phyloP scores from a whole-genome alignment of 371 early-diverging fungal genomes.

The Lichtheimia ornata region DNA sequence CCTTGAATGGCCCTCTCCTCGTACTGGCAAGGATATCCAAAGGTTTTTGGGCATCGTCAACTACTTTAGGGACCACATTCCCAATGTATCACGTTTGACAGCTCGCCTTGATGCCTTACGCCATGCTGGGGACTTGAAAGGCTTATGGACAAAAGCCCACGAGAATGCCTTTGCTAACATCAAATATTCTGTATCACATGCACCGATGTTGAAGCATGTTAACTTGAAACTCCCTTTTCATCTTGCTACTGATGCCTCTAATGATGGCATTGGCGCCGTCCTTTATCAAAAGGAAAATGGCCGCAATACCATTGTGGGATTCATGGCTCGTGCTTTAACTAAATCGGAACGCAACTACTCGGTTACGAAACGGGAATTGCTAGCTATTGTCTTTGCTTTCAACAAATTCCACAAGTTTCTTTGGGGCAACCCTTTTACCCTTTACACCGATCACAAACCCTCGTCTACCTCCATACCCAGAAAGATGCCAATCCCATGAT shows the following conservation, averaged over 20 bases:
- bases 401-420: slow-evolving; percentile 28
- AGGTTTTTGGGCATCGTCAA: not conserved
- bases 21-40: not conserved
- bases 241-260: slow-evolving; percentile 44
- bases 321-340: not conserved
- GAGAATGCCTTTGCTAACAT: slow-evolving; percentile 11
- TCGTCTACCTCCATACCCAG: slow-evolving; percentile 14
- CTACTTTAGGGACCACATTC: no score
- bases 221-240: slow-evolving; percentile 35
- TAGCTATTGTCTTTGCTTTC: slow-evolving; percentile 16
- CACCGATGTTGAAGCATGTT: slow-evolving; percentile 14
- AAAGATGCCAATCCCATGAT: slow-evolving; percentile 12
- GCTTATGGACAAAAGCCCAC: slow-evolving; percentile 6
- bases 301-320: slow-evolving; percentile 15
- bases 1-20: slow-evolving; percentile 10
- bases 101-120: no score
- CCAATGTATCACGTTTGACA: no score
- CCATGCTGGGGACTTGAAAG: no score
- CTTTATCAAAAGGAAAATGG: not conserved
- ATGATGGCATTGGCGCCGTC: slow-evolving; percentile 25
- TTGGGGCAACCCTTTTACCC: slow-evolving; percentile 21
- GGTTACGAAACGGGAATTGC: slow-evolving; percentile 4
- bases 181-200: not conserved
- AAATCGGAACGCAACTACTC: slow-evolving; percentile 11
- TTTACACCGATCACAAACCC: slow-evolving; percentile 23